Conservation (phyloP, 169 alveolate species). For the Hammondia hammondi region DNA sequence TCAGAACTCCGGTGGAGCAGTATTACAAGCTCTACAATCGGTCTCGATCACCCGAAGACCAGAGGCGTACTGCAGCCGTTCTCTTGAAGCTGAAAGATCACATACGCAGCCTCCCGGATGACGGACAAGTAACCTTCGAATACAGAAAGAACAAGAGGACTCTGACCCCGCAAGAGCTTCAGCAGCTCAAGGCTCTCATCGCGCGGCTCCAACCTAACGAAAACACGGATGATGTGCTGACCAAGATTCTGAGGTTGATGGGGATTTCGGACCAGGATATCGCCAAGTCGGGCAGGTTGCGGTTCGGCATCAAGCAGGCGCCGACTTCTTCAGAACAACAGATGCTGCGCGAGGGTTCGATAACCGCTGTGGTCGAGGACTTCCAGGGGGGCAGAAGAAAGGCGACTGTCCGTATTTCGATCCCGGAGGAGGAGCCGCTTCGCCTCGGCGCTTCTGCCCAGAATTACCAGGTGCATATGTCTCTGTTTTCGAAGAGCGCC, state of each 20-base stretch:
- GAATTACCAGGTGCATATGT: background rate
- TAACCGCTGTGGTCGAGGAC: background rate
- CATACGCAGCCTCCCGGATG: background rate
- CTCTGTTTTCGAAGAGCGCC: background rate
- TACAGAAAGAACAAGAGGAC: background rate
- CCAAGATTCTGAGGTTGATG: background rate
- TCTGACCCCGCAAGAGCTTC: background rate
- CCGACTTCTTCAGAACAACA: background rate
- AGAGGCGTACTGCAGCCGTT: background rate
- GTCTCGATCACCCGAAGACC: background rate
- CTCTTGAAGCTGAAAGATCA: background rate
- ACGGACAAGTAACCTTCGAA: background rate
- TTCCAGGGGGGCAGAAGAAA: background rate
- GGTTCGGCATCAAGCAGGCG: background rate
- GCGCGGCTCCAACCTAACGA: background rate
- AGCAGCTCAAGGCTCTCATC: background rate
- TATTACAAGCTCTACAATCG: constrained; percentile 16
- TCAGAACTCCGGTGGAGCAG: background rate
- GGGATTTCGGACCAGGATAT: constrained; percentile 2
- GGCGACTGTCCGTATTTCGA: background rate
- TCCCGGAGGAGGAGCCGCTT: background rate
- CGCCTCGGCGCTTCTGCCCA: constrained; percentile 10
- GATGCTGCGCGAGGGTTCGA: background rate
- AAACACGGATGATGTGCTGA: background rate
- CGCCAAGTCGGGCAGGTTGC: background rate